Base-by-base conservation (phyloP, 2,329 filamentous ascomycete genomes). In the Dothistroma septosporum region DNA sequence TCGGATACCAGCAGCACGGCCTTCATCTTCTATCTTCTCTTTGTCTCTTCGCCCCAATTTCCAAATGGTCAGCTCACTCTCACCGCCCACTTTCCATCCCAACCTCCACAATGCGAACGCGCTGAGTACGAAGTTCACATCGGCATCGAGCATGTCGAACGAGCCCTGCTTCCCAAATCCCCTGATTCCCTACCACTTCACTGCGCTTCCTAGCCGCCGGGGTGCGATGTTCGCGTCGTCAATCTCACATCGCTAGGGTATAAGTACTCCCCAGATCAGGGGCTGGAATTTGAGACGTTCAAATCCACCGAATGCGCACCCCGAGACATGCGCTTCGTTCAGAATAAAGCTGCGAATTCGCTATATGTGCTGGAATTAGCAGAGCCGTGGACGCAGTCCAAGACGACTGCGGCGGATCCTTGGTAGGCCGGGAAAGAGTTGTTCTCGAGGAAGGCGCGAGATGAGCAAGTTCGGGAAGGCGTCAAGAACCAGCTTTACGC, bases 61-160 rank as follows among this genome's bases (percentile, higher is more conserved):
- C 6, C 24, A 6, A 28, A 6, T 28, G 6, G 3, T 28, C 24
- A 28, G 24, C 24, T 28, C 24, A 28, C 24, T 28, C 24, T 28
- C 24, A 28, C 24, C 24, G 6, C 6, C 24, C 6, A 2, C 24
- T 28, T 28, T 6, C 24, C 24, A 28, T 28, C 24, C 24, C 24
- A 28, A 2, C 24, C 24, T 28, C 24, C 24, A 28, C 24, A 28
- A 28, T 28, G 24, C 24, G 24, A n/a, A n/a, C n/a, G n/a, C n/a
- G 79, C 82, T 48, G 79, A 78, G 48, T 81, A 80, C 62, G 80
- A 83, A 66, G 74, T 78, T 33, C 79, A 82, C 55, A 78, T 82
- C 59, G 81, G 78, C 33, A 81, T 77, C 10, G 82, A 83, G 64
- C 77, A 82, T 70, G 70, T 82, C 62, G 81, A 79, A n/a, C 80